phyloP scores from a whole-genome alignment of 257 asterid genomes.

The Osmanthus fragrans region DNA sequence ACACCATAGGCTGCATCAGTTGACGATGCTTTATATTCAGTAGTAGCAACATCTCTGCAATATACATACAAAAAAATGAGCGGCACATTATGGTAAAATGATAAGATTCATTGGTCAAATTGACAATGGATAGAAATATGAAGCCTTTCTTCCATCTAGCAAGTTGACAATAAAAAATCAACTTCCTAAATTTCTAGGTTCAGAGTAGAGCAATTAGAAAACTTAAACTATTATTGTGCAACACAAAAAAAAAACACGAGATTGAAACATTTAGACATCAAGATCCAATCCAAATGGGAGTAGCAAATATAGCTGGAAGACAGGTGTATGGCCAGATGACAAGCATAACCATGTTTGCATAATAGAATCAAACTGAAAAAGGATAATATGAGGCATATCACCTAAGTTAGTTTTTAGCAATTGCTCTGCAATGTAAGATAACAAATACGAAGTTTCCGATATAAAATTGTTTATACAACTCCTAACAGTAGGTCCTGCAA shows the following conservation, averaged over 20 bases:
- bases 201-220: not conserved
- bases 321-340: too few relatives aligned
- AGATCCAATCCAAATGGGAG: not conserved
- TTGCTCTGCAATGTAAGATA: not conserved
- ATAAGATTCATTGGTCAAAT: not conserved
- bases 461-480: not conserved
- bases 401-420: not conserved
- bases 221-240: not conserved
- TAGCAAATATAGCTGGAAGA: not conserved
- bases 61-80: conserved; percentile 2
- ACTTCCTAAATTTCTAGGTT: conserved; percentile 4
- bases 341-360: too few relatives aligned
- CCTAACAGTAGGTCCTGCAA: not conserved
- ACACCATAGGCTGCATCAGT: conserved; percentile 39
- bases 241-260: not conserved
- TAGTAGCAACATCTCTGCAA: conserved; percentile 51
- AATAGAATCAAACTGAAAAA: not conserved
- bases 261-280: not conserved
- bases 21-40: conserved; percentile 46
- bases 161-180: not conserved
- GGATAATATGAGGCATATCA: not conserved
- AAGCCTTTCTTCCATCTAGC: not conserved
- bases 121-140: not conserved
- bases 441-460: not conserved
- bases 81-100: not conserved